Base-by-base conservation (phyloP, 1,139 yeast species). In the Candida sp. region DNA sequence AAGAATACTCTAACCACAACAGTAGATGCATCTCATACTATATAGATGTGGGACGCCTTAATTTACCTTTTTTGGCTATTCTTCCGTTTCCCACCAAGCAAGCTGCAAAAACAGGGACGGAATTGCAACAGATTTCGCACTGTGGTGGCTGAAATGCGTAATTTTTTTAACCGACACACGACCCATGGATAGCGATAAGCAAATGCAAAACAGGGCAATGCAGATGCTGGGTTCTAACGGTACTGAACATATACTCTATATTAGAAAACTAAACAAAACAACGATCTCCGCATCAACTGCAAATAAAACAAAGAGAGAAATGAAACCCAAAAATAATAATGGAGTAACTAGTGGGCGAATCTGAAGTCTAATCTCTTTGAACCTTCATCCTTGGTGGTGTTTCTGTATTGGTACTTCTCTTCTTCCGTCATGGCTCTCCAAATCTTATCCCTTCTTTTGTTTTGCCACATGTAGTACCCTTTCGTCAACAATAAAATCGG, bases 361-460 rank as follows among this genome's bases (percentile, higher is more conserved):
- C 65, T 64, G 53, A 85, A 85, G 60, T 86, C 87, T 42, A 85
- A 66, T 38, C 89, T 66, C 61, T 77, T 76, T 56, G 81, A 82
- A 8, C 90, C 90, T 46, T 65, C 67, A 58, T 84, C 86, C 0
- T 60, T 69, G 6, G 84, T 77, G 9, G 60, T 72, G 3, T 55
- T 54, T 34, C 74, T 60, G 59, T 86, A 86, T 7, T 70, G 61
- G 8, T 68, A 70, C 58, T 72, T 72, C 56, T 85, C 85, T 27
- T 81, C 83, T 1, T 57, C 61, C 3, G 78, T 62, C 80, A 84
- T 63, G 3, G 66, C 60, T 48, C 66, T 59, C 90, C 90, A 86
- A 9, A 62, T 62, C 47, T 54, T 62, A 3, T 70, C 80, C 47
- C 78, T 78, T 30, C 62, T 63, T 12, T 62, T 66, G 62, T 86